Percentiles rank a stretch among this genome's conserved stretches.
Evolutionary conservation across 2,329 filamentous ascomycete species (phyloP).

Genomic region (Monosporascus sp.): DNA sequence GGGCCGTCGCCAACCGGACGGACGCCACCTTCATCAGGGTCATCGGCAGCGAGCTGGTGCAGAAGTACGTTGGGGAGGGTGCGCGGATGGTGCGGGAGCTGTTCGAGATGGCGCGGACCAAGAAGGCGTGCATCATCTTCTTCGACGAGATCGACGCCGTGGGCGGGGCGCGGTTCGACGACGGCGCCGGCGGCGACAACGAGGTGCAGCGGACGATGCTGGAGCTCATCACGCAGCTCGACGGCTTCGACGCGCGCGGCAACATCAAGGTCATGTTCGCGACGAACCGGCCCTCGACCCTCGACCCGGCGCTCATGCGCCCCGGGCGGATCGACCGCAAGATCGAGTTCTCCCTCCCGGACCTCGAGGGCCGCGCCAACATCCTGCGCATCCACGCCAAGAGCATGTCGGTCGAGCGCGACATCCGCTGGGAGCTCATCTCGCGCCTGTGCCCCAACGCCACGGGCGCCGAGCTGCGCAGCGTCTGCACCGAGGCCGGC

Average conservation of each 20-base stretch:
- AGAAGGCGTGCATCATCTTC: slow-evolving; percentile 99
- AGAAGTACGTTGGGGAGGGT: slow-evolving; percentile 98
- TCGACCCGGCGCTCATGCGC: slow-evolving; percentile 95
- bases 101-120: slow-evolving; percentile 98
- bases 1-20: slow-evolving; percentile 95
- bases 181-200: slow-evolving; percentile 93
- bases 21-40: slow-evolving; percentile 98
- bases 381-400: slow-evolving; percentile 98
- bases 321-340: slow-evolving; percentile 97
- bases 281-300: slow-evolving; percentile 90
- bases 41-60: slow-evolving; percentile 94
- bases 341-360: slow-evolving; percentile 96
- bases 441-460: slow-evolving; percentile 95
- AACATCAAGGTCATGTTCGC: slow-evolving; percentile 99
- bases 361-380: slow-evolving; percentile 95
- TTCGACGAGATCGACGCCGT: slow-evolving; percentile 98
- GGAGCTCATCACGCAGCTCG: slow-evolving; percentile 93
- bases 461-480: slow-evolving; percentile 90
- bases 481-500: slow-evolving; percentile 94
- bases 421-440: slow-evolving; percentile 98
- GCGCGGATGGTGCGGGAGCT: slow-evolving; percentile 97
- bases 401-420: slow-evolving; percentile 98
- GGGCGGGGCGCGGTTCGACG: slow-evolving; percentile 91
- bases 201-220: slow-evolving; percentile 98
- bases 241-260: slow-evolving; percentile 91